A percentile compares a stretch with the other conserved stretches of the same genome.
phyloP scores from a whole-genome alignment of 2,329 filamentous ascomycete genomes.

The Corinectria fuckeliana region DNA sequence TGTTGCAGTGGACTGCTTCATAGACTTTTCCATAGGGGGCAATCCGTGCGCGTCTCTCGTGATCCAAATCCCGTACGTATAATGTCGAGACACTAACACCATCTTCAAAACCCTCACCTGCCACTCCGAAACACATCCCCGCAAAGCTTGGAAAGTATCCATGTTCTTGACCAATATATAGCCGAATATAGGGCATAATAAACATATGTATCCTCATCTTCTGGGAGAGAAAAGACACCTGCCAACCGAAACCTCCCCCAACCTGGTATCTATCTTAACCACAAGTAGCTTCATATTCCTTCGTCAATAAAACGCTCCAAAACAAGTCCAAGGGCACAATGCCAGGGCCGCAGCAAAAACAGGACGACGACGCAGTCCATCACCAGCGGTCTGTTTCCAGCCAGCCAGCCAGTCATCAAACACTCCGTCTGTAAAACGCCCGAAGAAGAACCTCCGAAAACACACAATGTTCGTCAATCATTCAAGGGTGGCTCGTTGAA shows the following conservation, averaged over 20 bases:
- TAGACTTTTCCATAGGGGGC: slow-evolving; percentile 6
- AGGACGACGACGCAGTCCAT: not conserved
- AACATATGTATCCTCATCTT: not conserved
- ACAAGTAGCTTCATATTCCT: slow-evolving; percentile 9
- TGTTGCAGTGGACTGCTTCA: not conserved
- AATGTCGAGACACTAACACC: too few species aligned
- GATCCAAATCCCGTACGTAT: not conserved
- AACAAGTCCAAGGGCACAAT: not conserved
- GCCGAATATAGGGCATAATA: not conserved
- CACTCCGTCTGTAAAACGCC: slow-evolving; percentile 4
- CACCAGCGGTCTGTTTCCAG: not conserved
- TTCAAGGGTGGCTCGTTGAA: slow-evolving; percentile 18
- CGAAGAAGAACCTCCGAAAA: slow-evolving; percentile 5
- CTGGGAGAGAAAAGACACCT: not conserved
- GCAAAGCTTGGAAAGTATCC: not conserved
- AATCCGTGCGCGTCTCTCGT: slow-evolving; percentile 1
- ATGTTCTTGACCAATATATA: not conserved
- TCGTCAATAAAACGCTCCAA: slow-evolving; percentile 3
- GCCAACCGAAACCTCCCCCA: not conserved
- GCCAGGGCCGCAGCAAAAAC: not conserved
- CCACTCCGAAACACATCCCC: not conserved
- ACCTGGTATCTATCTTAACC: slow-evolving; percentile 15
- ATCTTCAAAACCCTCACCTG: too few species aligned
- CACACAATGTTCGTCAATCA: slow-evolving; percentile 12
- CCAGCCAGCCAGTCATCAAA: slow-evolving; percentile 1